A percentile compares a stretch with the other conserved stretches of the same genome.
These are phyloP conservation scores for Hysterium pulicare DNA, from an alignment of 2,329 filamentous ascomycete genomes.

Conservation along the genomic window DNA sequence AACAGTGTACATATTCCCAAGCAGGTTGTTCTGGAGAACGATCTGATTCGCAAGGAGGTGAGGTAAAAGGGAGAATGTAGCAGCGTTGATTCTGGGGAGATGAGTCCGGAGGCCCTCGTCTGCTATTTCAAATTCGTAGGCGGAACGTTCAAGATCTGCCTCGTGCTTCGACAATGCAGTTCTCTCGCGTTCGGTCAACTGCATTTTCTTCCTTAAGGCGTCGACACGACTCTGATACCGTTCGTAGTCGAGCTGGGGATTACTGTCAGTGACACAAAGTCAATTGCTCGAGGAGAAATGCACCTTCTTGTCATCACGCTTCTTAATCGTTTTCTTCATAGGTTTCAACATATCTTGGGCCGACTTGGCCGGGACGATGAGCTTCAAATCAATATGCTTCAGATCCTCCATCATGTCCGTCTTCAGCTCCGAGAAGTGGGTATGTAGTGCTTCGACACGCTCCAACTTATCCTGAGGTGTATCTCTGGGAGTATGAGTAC, in stretches of 20 bases:
- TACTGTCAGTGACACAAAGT: slow-evolving; percentile 10
- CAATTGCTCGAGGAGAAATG: not conserved
- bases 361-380: slow-evolving; percentile 67
- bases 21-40: slow-evolving; percentile 71
- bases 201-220: slow-evolving; percentile 66
- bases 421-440: slow-evolving; percentile 67
- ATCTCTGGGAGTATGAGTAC: slow-evolving; percentile 49
- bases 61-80: slow-evolving; percentile 71
- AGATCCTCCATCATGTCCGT: slow-evolving; percentile 70
- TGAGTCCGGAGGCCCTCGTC: slow-evolving; percentile 70
- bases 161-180: slow-evolving; percentile 67
- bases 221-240: slow-evolving; percentile 69
- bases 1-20: slow-evolving; percentile 75
- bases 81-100: slow-evolving; percentile 68
- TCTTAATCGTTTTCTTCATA: slow-evolving; percentile 80
- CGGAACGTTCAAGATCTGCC: slow-evolving; percentile 62
- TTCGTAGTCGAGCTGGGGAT: slow-evolving; percentile 68
- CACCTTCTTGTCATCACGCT: slow-evolving; percentile 74
- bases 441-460: slow-evolving; percentile 62
- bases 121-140: slow-evolving; percentile 69
- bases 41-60: slow-evolving; percentile 68
- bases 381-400: slow-evolving; percentile 63
- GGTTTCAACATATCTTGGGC: slow-evolving; percentile 67
- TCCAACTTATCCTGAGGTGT: slow-evolving; percentile 64
- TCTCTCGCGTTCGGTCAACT: slow-evolving; percentile 70